Evolutionary conservation across 108 stramenopile species (phyloP), one percentile per base, ranked within the genome.

Genomic region (Mediolabrus comicus): DNA sequence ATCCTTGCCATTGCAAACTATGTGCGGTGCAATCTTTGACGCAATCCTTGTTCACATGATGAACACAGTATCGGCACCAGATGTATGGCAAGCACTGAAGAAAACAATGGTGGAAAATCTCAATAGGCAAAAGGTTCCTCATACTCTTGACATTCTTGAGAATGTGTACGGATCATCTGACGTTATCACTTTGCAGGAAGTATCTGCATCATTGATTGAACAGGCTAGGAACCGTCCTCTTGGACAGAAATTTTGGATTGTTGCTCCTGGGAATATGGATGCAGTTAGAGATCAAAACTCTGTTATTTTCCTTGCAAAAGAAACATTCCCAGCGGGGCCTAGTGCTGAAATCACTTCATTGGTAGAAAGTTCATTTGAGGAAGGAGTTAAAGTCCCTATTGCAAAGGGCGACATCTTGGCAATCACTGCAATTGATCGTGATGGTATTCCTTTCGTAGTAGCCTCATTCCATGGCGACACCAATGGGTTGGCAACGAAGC

Each of bases 21-120:
- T 97, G 85, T 92, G 91, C 71, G 87, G 90, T 28, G 96, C 96
- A 8, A 92, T 94, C 55, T 97, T 97, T 76, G 96, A 97, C 65
- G 86, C 92, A 8, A 96, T 96, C 62, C 75, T 98, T 24, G 95
- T 98, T 10, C 92, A 96, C 75, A 92, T 96, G 95, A 89, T 98
- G 89, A 91, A 96, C 71, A 88, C 83, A 10, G 86, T 93, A 2
- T 67, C 87, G 1, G 36, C 64, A 10, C 89, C 92, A 0, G 65
- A 79, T 26, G 75, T 68, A 19, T 98, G 97, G 97, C 95, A 96
- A 70, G 53, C 79, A 17, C 63, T 98, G 29, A 95, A 96, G 59
- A 70, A 67, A 56, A 88, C 84, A 36, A 94, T 98, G 86, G 93
- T 95, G 10, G 82, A 86, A 43, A 81, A 85, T 55, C 89, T 98